Conservation (phyloP, 208 protist genomes). For the Leishmania amazonensis region DNA sequence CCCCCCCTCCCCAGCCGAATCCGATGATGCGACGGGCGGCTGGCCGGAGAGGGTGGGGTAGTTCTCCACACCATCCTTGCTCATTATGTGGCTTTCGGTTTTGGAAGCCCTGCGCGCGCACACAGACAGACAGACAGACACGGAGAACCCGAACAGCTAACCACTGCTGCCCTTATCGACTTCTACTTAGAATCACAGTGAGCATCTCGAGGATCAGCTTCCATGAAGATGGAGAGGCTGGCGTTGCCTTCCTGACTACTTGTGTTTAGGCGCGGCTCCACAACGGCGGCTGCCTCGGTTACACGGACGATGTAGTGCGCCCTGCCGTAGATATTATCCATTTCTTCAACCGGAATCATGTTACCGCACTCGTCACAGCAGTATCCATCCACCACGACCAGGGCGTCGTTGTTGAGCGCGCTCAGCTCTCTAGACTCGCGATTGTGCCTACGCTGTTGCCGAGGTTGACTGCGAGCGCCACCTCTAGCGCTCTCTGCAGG, state of each 20-base stretch:
- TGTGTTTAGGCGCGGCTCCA: neutral
- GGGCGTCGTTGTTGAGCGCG: neutral
- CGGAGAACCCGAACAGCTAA: neutral
- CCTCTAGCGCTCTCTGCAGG: neutral
- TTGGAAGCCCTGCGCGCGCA: neutral
- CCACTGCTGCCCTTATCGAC: neutral
- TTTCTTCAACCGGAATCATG: neutral
- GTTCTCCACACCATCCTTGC: too few relatives aligned
- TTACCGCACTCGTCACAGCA: constrained; percentile 8
- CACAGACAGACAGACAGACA: neutral
- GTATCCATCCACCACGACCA: constrained; percentile 6
- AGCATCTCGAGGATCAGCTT: neutral
- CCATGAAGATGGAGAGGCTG: neutral
- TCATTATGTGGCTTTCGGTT: too few relatives aligned
- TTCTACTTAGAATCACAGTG: neutral
- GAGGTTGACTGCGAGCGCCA: neutral
- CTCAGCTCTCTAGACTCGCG: neutral
- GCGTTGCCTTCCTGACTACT: neutral
- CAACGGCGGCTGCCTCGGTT: neutral
- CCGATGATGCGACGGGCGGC: too few relatives aligned
- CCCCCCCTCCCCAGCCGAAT: neutral
- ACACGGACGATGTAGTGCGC: constrained; percentile 7
- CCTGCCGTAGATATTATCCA: neutral
- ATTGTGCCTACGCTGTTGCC: neutral
- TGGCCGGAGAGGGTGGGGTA: too few relatives aligned